phyloP scores from a whole-genome alignment of 371 early-diverging fungal genomes.

The Mucor racemosus region DNA sequence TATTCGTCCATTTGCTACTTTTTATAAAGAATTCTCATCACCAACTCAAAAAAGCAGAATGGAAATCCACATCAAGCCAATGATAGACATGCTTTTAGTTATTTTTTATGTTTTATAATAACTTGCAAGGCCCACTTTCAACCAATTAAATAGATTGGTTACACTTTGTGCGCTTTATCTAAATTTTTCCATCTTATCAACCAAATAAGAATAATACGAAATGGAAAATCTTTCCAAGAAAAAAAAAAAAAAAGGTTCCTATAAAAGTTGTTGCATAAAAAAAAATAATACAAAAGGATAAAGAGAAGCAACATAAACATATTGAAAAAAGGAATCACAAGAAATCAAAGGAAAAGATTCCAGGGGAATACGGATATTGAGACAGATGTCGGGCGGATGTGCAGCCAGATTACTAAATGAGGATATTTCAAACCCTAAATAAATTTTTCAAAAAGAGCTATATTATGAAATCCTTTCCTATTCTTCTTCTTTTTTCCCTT shows the following conservation, averaged over 20 bases:
- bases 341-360: too few species aligned
- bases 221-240: neutral
- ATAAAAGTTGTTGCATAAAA: too few species aligned
- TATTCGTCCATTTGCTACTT: too few species aligned
- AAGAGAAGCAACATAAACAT: too few species aligned
- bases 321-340: neutral
- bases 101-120: neutral
- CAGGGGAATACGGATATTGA: slow-evolving; percentile 18
- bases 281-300: too few species aligned
- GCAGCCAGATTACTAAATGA: slow-evolving; percentile 22
- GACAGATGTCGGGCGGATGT: slow-evolving; percentile 23
- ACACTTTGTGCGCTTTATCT: slow-evolving; percentile 1
- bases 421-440: slow-evolving; percentile 9
- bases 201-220: neutral
- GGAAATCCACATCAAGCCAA: too few species aligned
- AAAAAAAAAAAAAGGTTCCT: too few species aligned
- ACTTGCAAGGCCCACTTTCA: neutral
- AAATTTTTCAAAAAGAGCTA: slow-evolving; percentile 4
- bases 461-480: neutral
- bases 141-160: slow-evolving; percentile 2
- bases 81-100: too few species aligned
- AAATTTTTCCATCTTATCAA: neutral
- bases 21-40: too few species aligned
- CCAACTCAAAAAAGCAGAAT: too few species aligned
- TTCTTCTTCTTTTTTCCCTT: neutral